A percentile compares a stretch with the other conserved stretches of the same genome.
Conservation (phyloP, 192 early-diverging fungal genomes). For the Entomortierella beljakovae region DNA sequence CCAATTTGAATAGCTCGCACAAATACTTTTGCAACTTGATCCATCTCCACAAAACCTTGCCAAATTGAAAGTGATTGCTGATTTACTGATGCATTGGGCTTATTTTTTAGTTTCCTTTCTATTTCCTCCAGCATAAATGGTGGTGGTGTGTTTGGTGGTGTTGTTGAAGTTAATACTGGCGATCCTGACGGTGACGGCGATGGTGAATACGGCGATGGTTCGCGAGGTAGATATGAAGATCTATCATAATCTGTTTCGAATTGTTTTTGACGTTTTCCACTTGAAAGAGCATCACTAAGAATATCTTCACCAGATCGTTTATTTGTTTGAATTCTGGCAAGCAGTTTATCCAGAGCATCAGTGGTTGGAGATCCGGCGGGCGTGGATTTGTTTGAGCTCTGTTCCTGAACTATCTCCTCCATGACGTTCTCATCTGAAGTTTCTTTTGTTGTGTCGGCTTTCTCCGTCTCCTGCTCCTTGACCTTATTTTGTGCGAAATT, state of each 20-base stretch:
- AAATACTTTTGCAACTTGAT: constrained; percentile 69
- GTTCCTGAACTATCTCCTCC: constrained; percentile 11
- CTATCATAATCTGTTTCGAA: constrained; percentile 23
- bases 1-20: constrained; percentile 70
- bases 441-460: background rate
- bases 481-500: background rate
- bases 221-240: constrained; percentile 39
- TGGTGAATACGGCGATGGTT: constrained; percentile 50
- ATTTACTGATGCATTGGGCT: background rate
- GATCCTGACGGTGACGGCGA: constrained; percentile 39
- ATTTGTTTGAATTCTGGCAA: constrained; percentile 61
- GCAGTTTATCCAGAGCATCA: constrained; percentile 64
- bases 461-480: background rate
- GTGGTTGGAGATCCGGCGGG: constrained; percentile 42
- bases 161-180: constrained; percentile 22
- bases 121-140: constrained; percentile 35
- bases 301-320: constrained; percentile 43
- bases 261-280: constrained; percentile 52
- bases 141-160: constrained; percentile 24
- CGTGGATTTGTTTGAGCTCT: constrained; percentile 22
- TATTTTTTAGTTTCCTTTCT: background rate
- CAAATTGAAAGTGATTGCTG: constrained; percentile 51
- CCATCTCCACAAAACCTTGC: constrained; percentile 74
- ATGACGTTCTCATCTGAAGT: constrained; percentile 23
- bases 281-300: constrained; percentile 42